phyloP scores from a whole-genome alignment of 495 filamentous ascomycete species.

The Xylaria cubensis region DNA sequence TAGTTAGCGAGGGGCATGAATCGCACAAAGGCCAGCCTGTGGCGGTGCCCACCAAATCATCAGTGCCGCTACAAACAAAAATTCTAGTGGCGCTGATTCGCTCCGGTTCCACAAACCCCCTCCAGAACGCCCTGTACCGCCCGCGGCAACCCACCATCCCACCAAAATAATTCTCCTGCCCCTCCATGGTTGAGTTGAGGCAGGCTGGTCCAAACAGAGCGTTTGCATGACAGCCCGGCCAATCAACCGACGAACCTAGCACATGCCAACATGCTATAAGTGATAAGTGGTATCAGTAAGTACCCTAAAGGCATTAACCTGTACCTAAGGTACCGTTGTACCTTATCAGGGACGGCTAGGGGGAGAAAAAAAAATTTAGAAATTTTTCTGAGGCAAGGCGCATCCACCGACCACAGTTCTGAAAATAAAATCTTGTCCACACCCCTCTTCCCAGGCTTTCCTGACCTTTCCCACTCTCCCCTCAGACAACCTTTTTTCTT shows the following conservation, averaged over 20 bases:
- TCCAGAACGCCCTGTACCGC: conserved; percentile 3
- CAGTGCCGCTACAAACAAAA: neutral
- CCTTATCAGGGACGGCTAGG: conserved; percentile 12
- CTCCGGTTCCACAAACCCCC: conserved; percentile 4
- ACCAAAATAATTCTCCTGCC: conserved; percentile 13
- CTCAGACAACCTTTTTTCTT: conserved; percentile 25
- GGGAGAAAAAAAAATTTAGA: neutral
- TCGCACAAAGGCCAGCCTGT: neutral
- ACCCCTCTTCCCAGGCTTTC: conserved; percentile 27
- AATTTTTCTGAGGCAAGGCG: conserved; percentile 25
- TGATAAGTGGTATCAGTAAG: neutral
- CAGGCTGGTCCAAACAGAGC: neutral
- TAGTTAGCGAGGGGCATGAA: conserved; percentile 6
- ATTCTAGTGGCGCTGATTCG: conserved; percentile 20
- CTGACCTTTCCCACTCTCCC: conserved; percentile 25
- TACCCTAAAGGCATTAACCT: neutral
- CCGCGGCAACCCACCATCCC: conserved; percentile 21
- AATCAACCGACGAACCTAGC: neutral
- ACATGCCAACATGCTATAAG: neutral
- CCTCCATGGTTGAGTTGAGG: conserved; percentile 12
- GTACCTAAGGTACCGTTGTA: neutral
- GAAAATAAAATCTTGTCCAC: conserved; percentile 36
- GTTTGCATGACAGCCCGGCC: neutral
- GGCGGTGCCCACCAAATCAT: conserved; percentile 13
- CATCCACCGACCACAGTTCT: conserved; percentile 13